Evolutionary conservation across 2,329 filamentous ascomycete genomes (phyloP), one percentile per base, ranked within the genome.

Genomic region (Fusarium agapanthi): DNA sequence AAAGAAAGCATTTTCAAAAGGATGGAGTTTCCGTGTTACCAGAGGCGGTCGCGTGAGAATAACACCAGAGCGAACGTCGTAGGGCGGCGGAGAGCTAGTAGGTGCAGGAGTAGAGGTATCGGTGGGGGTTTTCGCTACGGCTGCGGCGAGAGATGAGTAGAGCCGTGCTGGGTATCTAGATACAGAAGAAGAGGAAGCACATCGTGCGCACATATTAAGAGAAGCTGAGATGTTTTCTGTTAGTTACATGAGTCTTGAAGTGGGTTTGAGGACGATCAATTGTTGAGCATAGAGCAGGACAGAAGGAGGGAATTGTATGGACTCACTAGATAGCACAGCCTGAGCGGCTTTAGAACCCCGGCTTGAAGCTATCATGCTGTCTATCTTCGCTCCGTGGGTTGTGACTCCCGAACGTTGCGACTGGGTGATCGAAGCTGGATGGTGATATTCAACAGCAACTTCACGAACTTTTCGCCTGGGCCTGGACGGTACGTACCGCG

Each of bases 1-100:
- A 87, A 92, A 97, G 84, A 92, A 98, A 72, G 95, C 88, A 79
- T 94, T 93, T 83, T 99, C 96, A 83, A 99, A 98, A 18, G 93
- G 88, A 38, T 93, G 93, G 60, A 95, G 91, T 69, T 92, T 87
- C 75, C 93, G 92, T 32, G 96, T 98, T 78, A 99, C 87, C 66
- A 97, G 86, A 12, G 96, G 96, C 53, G 96, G 90, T 34, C 96
- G 94, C 50, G 95, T 96, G 72, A 99, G 90, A 75, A 98, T 90
- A 67, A 98, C 87, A 72, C 94, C 93, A 65, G 88, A 86, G 65
- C 84, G 85, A 80, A 90, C 85, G 73, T 84, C 83, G 82, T 88
- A 88, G 58, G 79, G 73, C 28, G 78, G 62, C 24, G 75, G 71
- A 63, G 58, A 58, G 15, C 47, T 61, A 35, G 70, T 57, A n/a